Evolutionary conservation across 1,284 basidiomycete species (phyloP).

Genomic region (Apiotrichum sp.): DNA sequence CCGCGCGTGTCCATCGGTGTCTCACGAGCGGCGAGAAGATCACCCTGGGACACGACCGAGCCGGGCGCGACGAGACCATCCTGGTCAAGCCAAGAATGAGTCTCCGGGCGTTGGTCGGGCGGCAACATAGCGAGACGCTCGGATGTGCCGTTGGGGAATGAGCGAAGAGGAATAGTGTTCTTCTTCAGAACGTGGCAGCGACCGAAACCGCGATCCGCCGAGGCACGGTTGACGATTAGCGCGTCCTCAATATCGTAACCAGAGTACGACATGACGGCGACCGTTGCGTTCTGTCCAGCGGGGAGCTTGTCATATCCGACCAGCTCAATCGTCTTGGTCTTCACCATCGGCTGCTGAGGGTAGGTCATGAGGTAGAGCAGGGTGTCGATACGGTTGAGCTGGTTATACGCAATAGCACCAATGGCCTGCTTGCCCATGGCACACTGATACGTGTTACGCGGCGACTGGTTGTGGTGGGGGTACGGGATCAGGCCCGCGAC

Average conservation of each 20-base stretch:
- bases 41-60: conserved; percentile 84
- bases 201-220: conserved; percentile 93
- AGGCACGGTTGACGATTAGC: conserved; percentile 89
- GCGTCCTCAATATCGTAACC: conserved; percentile 99
- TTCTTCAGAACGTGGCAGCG: conserved; percentile 96
- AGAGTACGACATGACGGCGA: conserved; percentile 98
- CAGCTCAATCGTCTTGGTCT: conserved; percentile 95
- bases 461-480: conserved; percentile 98
- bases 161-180: conserved; percentile 85
- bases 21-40: conserved; percentile 96
- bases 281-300: conserved; percentile 96
- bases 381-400: conserved; percentile 96
- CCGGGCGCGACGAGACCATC: conserved; percentile 95
- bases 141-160: conserved; percentile 95
- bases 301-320: conserved; percentile 95
- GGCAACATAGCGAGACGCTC: conserved; percentile 79
- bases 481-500: conserved; percentile 98
- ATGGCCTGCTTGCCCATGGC: conserved; percentile 99
- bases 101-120: conserved; percentile 62
- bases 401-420: conserved; percentile 98
- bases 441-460: conserved; percentile 98
- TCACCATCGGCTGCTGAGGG: conserved; percentile 99
- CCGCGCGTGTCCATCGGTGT: conserved; percentile 73
- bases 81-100: conserved; percentile 86
- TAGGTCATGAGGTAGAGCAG: conserved; percentile 98